These are phyloP conservation scores for Anisogramma anomala DNA, from an alignment of 2,329 filamentous ascomycete genomes.

Conservation along the genomic window DNA sequence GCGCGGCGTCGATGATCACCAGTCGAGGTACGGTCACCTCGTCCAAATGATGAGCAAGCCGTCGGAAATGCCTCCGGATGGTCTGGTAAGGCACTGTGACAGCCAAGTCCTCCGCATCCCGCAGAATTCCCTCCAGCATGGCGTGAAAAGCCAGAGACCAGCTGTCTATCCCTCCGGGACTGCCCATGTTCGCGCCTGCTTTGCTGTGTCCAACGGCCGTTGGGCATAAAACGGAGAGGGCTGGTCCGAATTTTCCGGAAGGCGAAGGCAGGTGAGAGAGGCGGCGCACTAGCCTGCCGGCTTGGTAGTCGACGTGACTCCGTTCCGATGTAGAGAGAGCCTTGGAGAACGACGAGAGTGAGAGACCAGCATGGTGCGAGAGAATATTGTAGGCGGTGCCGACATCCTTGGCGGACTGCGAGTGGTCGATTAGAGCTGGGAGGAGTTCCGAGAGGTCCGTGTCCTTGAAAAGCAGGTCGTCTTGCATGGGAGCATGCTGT, in stretches of 20 bases:
- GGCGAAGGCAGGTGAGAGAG: conserved; percentile 35
- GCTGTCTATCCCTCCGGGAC: conserved; percentile 22
- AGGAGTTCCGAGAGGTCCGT: conserved; percentile 24
- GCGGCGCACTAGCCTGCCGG: conserved; percentile 33
- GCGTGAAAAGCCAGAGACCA: conserved; percentile 48
- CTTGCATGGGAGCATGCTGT: neutral
- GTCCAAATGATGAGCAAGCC: conserved; percentile 39
- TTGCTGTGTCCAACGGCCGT: conserved; percentile 7
- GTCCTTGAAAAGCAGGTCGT: neutral
- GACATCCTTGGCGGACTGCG: conserved; percentile 19
- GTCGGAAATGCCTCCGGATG: conserved; percentile 40
- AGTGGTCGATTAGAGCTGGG: conserved; percentile 31
- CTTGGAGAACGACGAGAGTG: conserved; percentile 26
- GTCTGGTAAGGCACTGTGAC: conserved; percentile 45
- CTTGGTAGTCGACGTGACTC: conserved; percentile 32
- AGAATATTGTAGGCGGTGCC: conserved; percentile 33
- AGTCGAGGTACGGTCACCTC: conserved; percentile 39
- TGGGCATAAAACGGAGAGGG: conserved; percentile 24
- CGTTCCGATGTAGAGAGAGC: conserved; percentile 26
- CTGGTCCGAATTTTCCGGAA: conserved; percentile 37
- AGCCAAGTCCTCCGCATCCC: conserved; percentile 49
- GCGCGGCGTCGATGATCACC: conserved; percentile 41
- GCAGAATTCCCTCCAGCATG: conserved; percentile 43
- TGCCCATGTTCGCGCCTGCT: conserved; percentile 4
- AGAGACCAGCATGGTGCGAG: conserved; percentile 25